A percentile compares a stretch with the other conserved stretches of the same genome.
Evolutionary conservation across 2,329 filamentous ascomycete species (phyloP).

Genomic region (Fusarium equiseti): DNA sequence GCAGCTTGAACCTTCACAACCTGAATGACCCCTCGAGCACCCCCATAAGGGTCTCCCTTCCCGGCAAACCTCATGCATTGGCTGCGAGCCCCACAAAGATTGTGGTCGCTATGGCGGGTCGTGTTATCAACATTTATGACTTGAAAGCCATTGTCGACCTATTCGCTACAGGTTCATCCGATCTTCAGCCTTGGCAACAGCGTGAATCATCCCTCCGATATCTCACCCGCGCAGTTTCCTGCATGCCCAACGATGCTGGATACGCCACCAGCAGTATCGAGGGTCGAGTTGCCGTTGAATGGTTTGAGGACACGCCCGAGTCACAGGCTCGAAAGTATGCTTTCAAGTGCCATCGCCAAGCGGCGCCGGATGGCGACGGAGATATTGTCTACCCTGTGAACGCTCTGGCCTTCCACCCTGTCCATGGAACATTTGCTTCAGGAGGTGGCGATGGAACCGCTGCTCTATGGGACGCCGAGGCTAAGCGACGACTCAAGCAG

Average conservation of each 20-base stretch:
- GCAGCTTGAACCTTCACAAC: conserved; percentile 86
- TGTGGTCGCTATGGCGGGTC: conserved; percentile 94
- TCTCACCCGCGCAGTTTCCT: conserved; percentile 91
- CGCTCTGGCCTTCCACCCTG: conserved; percentile 86
- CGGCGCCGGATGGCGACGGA: conserved; percentile 69
- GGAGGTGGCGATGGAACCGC: conserved; percentile 92
- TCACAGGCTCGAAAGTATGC: conserved; percentile 95
- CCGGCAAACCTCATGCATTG: conserved; percentile 90
- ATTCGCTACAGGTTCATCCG: conserved; percentile 59
- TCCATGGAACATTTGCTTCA: conserved; percentile 86
- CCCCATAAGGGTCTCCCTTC: conserved; percentile 77
- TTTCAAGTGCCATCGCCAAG: conserved; percentile 96
- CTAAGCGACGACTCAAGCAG: conserved; percentile 89
- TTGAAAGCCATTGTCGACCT: conserved; percentile 73
- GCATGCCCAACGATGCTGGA: conserved; percentile 96
- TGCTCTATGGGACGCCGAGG: conserved; percentile 92
- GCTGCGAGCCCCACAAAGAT: conserved; percentile 82
- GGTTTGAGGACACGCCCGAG: conserved; percentile 91
- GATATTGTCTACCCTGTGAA: conserved; percentile 95
- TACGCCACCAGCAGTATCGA: conserved; percentile 95
- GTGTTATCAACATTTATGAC: conserved; percentile 95
- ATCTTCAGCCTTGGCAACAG: conserved; percentile 86
- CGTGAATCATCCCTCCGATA: conserved; percentile 96
- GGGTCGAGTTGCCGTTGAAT: conserved; percentile 94
- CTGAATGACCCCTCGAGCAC: conserved; percentile 63